Conservation (phyloP, 2,329 filamentous ascomycete genomes). For the Hyphodiscus sp. region DNA sequence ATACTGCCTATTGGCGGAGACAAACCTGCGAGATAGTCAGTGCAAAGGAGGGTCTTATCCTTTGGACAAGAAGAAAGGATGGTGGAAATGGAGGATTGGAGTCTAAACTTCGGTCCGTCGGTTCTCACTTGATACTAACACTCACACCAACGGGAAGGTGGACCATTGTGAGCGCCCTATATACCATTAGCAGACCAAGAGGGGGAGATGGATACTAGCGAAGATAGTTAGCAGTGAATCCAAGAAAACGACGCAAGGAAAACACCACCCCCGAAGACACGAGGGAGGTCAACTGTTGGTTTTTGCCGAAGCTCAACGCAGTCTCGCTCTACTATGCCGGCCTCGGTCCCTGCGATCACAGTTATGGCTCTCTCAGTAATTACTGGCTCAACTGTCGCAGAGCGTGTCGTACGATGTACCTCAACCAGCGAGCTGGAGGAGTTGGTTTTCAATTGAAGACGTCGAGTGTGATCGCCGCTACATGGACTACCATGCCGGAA, state of each 20-base stretch:
- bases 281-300: not conserved
- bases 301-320: slow-evolving; percentile 1
- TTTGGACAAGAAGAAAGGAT: no score
- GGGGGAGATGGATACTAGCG: not conserved
- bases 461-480: not conserved
- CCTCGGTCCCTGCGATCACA: not conserved
- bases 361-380: slow-evolving; percentile 1
- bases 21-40: no score
- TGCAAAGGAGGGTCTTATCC: no score
- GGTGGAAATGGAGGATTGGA: no score
- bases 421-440: not conserved
- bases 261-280: not conserved
- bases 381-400: not conserved
- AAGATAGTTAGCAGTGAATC: no score
- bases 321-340: not conserved
- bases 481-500: no score
- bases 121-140: slow-evolving; percentile 2
- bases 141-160: slow-evolving; percentile 6
- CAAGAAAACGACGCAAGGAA: no score
- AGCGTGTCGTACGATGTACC: not conserved
- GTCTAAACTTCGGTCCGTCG: no score
- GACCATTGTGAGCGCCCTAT: slow-evolving; percentile 5
- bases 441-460: slow-evolving; percentile 1
- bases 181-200: not conserved
- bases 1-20: no score